phyloP scores from a whole-genome alignment of 148 eudicot species.

The Chenopodium quinoa region DNA sequence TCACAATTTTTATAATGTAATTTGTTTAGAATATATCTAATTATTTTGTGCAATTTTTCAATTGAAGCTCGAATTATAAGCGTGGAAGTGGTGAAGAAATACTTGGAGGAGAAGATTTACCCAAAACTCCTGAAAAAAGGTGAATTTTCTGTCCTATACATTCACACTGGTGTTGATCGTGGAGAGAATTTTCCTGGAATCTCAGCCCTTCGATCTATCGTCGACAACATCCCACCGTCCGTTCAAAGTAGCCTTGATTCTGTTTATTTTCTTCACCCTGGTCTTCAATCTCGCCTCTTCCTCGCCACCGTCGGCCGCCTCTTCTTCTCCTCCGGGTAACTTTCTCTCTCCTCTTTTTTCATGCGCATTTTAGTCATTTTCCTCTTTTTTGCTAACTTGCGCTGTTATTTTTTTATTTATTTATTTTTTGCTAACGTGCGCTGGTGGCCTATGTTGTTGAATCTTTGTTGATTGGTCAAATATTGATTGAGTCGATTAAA shows the following conservation, averaged over 20 bases:
- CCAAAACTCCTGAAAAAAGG: slow-evolving; percentile 36
- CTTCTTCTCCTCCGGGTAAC: slow-evolving; percentile 57
- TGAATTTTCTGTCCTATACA: slow-evolving; percentile 48
- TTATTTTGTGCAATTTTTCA: not conserved
- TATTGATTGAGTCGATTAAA: not conserved
- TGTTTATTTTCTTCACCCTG: slow-evolving; percentile 63
- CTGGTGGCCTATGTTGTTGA: not conserved
- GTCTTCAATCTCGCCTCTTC: slow-evolving; percentile 61
- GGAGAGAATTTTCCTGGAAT: slow-evolving; percentile 51
- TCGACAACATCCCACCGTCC: slow-evolving; percentile 47
- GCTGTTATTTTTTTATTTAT: not conserved
- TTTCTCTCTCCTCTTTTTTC: not conserved
- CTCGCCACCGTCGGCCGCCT: slow-evolving; percentile 70
- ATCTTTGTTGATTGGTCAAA: not conserved
- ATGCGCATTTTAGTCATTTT: not conserved
- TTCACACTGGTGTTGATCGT: slow-evolving; percentile 55
- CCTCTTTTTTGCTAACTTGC: not conserved
- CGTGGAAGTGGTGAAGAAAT: slow-evolving; percentile 45
- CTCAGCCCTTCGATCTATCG: slow-evolving; percentile 50
- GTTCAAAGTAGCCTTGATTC: slow-evolving; percentile 45
- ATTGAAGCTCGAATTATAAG: slow-evolving; percentile 39
- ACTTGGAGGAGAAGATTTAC: slow-evolving; percentile 50
- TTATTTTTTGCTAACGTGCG: not conserved
- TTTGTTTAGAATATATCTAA: not conserved
- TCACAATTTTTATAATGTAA: not conserved